Evolutionary conservation across 768 basidiomycete species (phyloP), one percentile per base, ranked within the genome.

Genomic region (Coprinopsis cinerea): DNA sequence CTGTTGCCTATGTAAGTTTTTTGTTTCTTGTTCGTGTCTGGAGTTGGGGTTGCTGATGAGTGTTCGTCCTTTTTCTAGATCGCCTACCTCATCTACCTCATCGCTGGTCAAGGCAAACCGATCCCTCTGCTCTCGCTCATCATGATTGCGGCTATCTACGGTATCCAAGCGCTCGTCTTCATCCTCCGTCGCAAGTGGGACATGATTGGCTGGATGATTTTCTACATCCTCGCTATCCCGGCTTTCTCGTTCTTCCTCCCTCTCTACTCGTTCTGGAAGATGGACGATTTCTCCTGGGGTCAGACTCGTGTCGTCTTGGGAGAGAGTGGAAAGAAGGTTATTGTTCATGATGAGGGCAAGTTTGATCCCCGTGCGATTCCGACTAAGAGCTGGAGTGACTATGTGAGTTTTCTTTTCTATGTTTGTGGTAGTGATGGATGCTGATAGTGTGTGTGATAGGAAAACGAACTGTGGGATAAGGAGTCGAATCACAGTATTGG

Each of bases 211-310:
- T 95, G 93, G 92, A 91, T 92, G 87, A 59, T 91, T 25, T 90
- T 99, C 71, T 99, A 98, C 68, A 92, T 98, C 62, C 65, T 93
- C 30, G 93, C 95, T 49, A 89, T 97, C 55, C 94, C 94, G 2
- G 79, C 82, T 36, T 96, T 95, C 72, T 92, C 92, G 5, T 89
- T 96, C 77, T 77, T 90, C 72, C 79, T 97, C 23, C 94, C 92
- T 3, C 71, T 96, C 11, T 94, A 92, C 65, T 93, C 92, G 4
- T 95, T 97, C 84, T 98, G 93, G 94, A 77, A 73, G 56, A 96
- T 97, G 93, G 94, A 95, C 65, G 92, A 95, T 67, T 96, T 95
- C 79, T 91, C 88, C 0, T 93, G 92, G 92, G 93, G 92, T 78
- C 76, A 78, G 22, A 95, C 93, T 1, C 88, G 91, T 80, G 64